A percentile compares a stretch with the other conserved stretches of the same genome.
Evolutionary conservation across 345 rosid species (phyloP).

Genomic region (Noccaea caerulescens): DNA sequence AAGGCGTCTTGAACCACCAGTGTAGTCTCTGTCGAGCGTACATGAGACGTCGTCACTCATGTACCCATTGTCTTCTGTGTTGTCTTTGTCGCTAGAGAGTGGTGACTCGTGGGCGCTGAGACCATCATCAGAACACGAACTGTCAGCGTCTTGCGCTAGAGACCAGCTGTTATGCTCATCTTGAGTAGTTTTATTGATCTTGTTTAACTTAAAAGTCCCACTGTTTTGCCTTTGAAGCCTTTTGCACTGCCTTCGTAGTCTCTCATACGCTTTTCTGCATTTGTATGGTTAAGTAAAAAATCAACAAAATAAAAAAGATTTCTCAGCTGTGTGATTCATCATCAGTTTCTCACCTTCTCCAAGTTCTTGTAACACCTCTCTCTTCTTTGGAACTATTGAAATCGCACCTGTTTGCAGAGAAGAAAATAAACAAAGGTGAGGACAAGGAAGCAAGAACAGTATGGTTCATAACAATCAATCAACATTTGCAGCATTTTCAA

Average conservation of each 20-base stretch:
- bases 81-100: constrained; percentile 61
- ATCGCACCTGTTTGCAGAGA: constrained; percentile 58
- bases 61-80: constrained; percentile 53
- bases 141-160: constrained; percentile 55
- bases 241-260: constrained; percentile 74
- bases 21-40: constrained; percentile 54
- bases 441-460: not conserved
- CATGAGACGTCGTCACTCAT: constrained; percentile 61
- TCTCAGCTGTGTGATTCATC: not conserved
- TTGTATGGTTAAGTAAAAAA: constrained; percentile 23
- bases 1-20: constrained; percentile 49
- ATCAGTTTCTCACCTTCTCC: constrained; percentile 63
- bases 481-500: not conserved
- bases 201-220: constrained; percentile 50
- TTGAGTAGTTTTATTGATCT: constrained; percentile 39
- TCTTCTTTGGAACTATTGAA: constrained; percentile 80
- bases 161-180: constrained; percentile 42
- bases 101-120: constrained; percentile 67
- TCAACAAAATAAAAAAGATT: not conserved
- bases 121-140: constrained; percentile 75
- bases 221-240: constrained; percentile 52
- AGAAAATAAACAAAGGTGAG: constrained; percentile 10
- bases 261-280: constrained; percentile 82
- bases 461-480: not conserved
- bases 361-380: constrained; percentile 62